Evolutionary conservation across 768 basidiomycete species (phyloP).

Genomic region (Phaffia australis): DNA sequence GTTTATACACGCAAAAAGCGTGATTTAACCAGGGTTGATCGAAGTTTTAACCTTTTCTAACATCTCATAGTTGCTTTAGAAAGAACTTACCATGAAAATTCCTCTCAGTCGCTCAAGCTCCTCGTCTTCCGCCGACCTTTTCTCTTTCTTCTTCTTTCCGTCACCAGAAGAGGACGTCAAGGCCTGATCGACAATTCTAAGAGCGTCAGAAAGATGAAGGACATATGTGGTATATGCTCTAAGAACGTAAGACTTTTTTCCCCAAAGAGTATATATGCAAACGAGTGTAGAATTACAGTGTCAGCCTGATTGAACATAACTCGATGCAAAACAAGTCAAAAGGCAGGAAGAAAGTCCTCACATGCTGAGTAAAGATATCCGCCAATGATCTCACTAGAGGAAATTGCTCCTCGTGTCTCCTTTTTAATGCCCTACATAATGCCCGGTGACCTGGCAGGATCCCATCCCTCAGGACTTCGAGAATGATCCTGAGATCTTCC

Average conservation of each 20-base stretch:
- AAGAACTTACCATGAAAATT: conserved; percentile 18
- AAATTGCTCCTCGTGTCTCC: conserved; percentile 90
- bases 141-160: conserved; percentile 3
- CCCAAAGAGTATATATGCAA: too few relatives aligned
- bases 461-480: conserved; percentile 75
- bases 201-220: conserved; percentile 26
- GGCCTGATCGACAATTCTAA: conserved; percentile 26
- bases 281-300: too few relatives aligned
- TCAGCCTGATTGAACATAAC: neutral
- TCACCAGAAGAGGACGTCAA: conserved; percentile 8
- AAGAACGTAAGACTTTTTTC: conserved; percentile 70
- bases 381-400: conserved; percentile 84
- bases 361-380: conserved; percentile 90
- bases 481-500: conserved; percentile 69
- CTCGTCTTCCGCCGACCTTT: conserved; percentile 11
- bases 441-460: conserved; percentile 81
- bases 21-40: neutral
- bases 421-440: conserved; percentile 70
- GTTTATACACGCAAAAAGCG: conserved; percentile 18
- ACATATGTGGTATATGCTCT: conserved; percentile 54
- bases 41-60: neutral
- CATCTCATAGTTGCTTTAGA: neutral
- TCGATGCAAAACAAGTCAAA: too few relatives aligned
- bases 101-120: conserved; percentile 14
- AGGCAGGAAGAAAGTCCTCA: conserved; percentile 42